Percentiles rank a stretch among this genome's conserved stretches.
Conservation (phyloP, 1,284 basidiomycete species). For the Apiotrichum akiyoshidainum region DNA sequence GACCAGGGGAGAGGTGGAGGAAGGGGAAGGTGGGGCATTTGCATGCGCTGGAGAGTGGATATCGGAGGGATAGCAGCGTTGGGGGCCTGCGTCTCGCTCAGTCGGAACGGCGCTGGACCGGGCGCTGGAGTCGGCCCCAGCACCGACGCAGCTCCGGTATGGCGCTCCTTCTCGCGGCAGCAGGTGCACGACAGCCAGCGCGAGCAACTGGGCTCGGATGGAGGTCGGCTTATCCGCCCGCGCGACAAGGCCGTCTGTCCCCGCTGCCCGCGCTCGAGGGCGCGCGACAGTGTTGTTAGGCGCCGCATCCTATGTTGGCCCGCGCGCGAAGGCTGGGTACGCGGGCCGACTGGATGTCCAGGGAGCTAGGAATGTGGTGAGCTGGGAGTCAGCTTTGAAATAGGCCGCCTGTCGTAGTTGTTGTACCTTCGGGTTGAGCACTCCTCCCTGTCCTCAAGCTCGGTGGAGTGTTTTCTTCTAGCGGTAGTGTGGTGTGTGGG, state of each 20-base stretch:
- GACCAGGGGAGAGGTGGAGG: conserved; percentile 45
- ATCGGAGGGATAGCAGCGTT: conserved; percentile 11
- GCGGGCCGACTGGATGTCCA: not conserved
- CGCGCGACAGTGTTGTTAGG: not conserved
- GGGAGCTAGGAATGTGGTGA: not conserved
- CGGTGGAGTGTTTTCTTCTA: not conserved
- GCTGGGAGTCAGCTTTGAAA: too few relatives aligned
- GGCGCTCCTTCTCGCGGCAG: conserved; percentile 10
- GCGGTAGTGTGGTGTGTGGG: not conserved
- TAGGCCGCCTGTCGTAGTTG: too few relatives aligned
- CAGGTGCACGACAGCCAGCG: conserved; percentile 42
- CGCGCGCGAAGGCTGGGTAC: not conserved
- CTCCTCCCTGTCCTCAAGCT: not conserved
- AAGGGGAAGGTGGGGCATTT: conserved; percentile 35
- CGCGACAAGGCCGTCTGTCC: not conserved
- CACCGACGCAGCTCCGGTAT: too few relatives aligned
- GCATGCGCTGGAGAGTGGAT: conserved; percentile 17
- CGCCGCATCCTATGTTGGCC: conserved; percentile 5
- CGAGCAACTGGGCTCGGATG: conserved; percentile 31
- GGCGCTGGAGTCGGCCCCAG: too few relatives aligned
- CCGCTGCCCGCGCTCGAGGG: not conserved
- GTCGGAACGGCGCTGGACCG: not conserved
- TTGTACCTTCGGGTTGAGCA: not conserved
- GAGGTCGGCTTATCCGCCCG: not conserved
- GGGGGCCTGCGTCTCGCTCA: not conserved